Evolutionary conservation across 140 eudicot species (phyloP).

Genomic region (Bidens hawaiensis): DNA sequence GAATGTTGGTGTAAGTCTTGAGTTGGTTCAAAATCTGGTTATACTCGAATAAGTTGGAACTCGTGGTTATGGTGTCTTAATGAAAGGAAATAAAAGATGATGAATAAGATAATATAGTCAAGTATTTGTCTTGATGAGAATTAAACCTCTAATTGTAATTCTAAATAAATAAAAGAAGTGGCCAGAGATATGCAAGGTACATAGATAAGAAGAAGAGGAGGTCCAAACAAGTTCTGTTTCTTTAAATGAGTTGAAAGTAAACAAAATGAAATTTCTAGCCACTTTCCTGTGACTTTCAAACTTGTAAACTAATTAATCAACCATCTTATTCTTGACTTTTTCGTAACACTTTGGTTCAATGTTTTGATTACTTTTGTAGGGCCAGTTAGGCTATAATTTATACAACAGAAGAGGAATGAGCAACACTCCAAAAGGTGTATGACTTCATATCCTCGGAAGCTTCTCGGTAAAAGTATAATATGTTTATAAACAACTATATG

Average conservation of each 20-base stretch:
- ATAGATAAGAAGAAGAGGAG: background rate
- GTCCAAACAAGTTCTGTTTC: background rate
- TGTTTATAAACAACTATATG: too few relatives aligned
- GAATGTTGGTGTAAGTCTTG: constrained; percentile 1
- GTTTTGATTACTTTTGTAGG: too few relatives aligned
- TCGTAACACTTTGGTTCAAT: too few relatives aligned
- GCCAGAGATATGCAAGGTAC: background rate
- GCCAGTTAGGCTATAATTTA: too few relatives aligned
- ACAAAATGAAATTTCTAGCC: background rate
- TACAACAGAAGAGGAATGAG: too few relatives aligned
- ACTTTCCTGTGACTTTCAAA: background rate
- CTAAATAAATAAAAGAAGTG: background rate
- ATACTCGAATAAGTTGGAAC: constrained; percentile 1
- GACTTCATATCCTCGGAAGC: too few relatives aligned
- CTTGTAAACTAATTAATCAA: background rate
- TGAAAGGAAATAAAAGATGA: background rate
- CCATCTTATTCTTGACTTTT: background rate
- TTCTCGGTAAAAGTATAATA: too few relatives aligned
- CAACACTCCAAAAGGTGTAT: too few relatives aligned
- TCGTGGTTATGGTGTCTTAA: background rate
- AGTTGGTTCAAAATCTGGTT: constrained; percentile 6
- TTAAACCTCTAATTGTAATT: background rate
- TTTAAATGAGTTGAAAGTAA: background rate
- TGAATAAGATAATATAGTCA: too few relatives aligned
- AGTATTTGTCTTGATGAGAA: background rate